phyloP scores from a whole-genome alignment of 139 green algal genomes.

The Medakamo hakoo region DNA sequence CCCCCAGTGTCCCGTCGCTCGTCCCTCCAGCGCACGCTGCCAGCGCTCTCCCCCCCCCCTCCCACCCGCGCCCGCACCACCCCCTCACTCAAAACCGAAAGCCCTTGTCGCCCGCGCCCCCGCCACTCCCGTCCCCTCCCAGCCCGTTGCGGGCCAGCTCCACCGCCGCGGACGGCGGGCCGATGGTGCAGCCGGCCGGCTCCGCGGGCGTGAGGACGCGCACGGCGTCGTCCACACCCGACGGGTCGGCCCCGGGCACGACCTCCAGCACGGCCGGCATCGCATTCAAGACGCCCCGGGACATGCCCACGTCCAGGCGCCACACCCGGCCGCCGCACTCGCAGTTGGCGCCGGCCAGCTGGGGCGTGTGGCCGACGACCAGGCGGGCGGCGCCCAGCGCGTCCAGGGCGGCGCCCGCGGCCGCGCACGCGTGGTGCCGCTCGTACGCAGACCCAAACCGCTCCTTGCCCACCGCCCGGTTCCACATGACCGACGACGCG shows the following conservation, averaged over 20 bases:
- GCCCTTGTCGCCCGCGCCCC: too few species aligned
- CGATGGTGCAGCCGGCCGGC: too few species aligned
- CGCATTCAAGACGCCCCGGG: conserved; percentile 60
- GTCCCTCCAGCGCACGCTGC: too few species aligned
- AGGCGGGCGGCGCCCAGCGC: conserved; percentile 44
- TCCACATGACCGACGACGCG: conserved; percentile 73
- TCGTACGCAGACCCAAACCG: conserved; percentile 19
- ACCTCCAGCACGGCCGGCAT: conserved; percentile 23
- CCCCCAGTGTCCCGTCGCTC: too few species aligned
- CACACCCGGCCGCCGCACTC: conserved; percentile 70
- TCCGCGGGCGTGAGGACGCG: background rate
- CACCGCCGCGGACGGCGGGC: too few species aligned
- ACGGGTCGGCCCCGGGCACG: background rate
- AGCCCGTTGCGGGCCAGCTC: background rate
- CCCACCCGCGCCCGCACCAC: too few species aligned
- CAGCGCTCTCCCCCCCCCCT: too few species aligned
- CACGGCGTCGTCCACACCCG: too few species aligned
- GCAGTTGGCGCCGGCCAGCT: conserved; percentile 62
- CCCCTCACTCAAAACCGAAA: too few species aligned
- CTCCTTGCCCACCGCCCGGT: conserved; percentile 47
- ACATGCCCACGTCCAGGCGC: conserved; percentile 87
- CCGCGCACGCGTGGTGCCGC: conserved; percentile 37
- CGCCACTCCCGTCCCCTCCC: background rate
- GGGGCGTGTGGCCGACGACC: conserved; percentile 81
- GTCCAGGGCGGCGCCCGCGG: conserved; percentile 39